phyloP scores from a whole-genome alignment of 2,329 filamentous ascomycete genomes.

The Fusarium circinatum region DNA sequence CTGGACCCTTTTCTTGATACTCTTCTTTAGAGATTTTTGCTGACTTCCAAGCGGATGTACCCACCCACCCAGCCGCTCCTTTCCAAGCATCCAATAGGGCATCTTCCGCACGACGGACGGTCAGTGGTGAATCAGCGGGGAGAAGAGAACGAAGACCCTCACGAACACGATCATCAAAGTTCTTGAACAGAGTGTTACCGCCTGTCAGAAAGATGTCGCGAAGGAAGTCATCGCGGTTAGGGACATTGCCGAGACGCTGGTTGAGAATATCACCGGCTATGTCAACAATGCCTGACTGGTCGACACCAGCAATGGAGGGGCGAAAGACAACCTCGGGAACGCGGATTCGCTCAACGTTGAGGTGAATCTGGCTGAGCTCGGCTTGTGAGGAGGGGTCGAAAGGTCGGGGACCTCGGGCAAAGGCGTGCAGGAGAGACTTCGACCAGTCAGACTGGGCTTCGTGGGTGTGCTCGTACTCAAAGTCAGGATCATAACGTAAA shows the following conservation, averaged over 20 bases:
- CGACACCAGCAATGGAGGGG: constrained; percentile 88
- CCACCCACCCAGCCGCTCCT: constrained; percentile 88
- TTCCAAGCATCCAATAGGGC: constrained; percentile 90
- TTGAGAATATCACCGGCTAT: constrained; percentile 90
- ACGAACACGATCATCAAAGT: constrained; percentile 84
- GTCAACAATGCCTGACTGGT: constrained; percentile 93
- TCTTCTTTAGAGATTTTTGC: constrained; percentile 82
- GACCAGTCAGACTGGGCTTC: constrained; percentile 97
- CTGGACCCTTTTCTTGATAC: constrained; percentile 89
- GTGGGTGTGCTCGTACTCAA: constrained; percentile 91
- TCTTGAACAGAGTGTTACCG: constrained; percentile 87
- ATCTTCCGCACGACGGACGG: constrained; percentile 78
- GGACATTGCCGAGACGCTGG: constrained; percentile 74
- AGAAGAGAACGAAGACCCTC: constrained; percentile 78
- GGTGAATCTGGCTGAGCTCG: constrained; percentile 86
- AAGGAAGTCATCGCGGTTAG: constrained; percentile 74
- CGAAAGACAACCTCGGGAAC: constrained; percentile 95
- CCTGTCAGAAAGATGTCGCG: constrained; percentile 93
- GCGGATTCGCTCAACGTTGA: constrained; percentile 96
- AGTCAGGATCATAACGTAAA: constrained; percentile 85
- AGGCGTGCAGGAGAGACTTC: constrained; percentile 89
- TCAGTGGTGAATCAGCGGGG: constrained; percentile 74
- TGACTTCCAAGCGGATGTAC: constrained; percentile 66
- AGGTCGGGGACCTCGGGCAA: constrained; percentile 86
- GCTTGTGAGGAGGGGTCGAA: constrained; percentile 83